Conservation (phyloP, 257 asterid genomes). For the Primulina huaijiensis region DNA sequence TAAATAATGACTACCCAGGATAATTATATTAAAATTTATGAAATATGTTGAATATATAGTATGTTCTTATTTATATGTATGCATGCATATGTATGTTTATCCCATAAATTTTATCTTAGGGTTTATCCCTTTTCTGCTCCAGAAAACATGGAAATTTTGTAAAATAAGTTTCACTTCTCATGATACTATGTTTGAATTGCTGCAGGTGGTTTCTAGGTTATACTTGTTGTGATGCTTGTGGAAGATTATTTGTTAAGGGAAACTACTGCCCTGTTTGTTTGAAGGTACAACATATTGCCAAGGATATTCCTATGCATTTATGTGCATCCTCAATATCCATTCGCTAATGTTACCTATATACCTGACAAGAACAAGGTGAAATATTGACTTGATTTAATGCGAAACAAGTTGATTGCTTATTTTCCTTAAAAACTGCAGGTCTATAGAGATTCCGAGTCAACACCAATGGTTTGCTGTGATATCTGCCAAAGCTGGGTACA, state of each 20-base stretch:
- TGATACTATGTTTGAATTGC: constrained; percentile 7
- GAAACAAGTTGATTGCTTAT: constrained; percentile 24
- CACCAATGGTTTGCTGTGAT: constrained; percentile 99
- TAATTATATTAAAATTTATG: not conserved
- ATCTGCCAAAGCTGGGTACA: constrained; percentile 98
- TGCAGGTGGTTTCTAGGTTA: constrained; percentile 98
- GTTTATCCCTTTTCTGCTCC: not conserved
- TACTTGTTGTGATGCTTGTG: constrained; percentile 99
- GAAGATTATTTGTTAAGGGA: constrained; percentile 91
- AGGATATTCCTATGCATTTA: not conserved
- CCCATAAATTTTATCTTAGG: not conserved
- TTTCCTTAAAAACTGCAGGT: constrained; percentile 49
- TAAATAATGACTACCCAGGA: not conserved
- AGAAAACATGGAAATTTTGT: not conserved
- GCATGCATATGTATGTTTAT: not conserved
- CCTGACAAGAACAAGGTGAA: constrained; percentile 20
- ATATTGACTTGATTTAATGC: constrained; percentile 22
- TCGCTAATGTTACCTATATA: constrained; percentile 13
- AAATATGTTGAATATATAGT: too few species aligned
- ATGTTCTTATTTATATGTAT: not conserved
- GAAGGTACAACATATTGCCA: constrained; percentile 47
- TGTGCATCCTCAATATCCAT: not conserved
- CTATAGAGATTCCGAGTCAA: constrained; percentile 96
- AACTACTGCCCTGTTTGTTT: constrained; percentile 96
- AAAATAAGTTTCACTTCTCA: not conserved